Evolutionary conservation across 2,329 filamentous ascomycete genomes (phyloP).

Genomic region (Metarhizium rileyi): DNA sequence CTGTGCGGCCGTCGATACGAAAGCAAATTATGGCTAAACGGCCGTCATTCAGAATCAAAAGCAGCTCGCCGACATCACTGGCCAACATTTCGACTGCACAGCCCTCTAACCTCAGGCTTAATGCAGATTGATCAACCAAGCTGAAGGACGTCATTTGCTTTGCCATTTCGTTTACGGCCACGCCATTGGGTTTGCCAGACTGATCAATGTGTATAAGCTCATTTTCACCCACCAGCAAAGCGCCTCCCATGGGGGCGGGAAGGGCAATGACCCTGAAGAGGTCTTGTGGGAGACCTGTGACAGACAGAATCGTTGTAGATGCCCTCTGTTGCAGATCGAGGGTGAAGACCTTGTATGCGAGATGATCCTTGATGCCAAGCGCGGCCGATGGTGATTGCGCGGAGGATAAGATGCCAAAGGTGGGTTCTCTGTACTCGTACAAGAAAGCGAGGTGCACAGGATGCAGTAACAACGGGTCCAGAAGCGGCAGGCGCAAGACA

Average conservation of each 20-base stretch:
- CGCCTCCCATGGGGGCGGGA: conserved; percentile 78
- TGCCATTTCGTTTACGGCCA: conserved; percentile 86
- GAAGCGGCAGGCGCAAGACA: conserved; percentile 77
- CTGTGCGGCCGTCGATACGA: conserved; percentile 78
- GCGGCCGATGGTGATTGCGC: conserved; percentile 63
- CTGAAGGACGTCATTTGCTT: conserved; percentile 74
- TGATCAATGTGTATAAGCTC: conserved; percentile 94
- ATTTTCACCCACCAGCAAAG: conserved; percentile 76
- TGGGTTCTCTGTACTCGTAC: conserved; percentile 94
- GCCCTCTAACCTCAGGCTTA: conserved; percentile 71
- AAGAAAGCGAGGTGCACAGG: conserved; percentile 88
- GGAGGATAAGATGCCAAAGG: conserved; percentile 87
- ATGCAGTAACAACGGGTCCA: conserved; percentile 80
- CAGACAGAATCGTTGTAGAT: conserved; percentile 84
- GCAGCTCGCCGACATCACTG: conserved; percentile 67
- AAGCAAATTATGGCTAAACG: conserved; percentile 69
- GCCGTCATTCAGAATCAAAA: conserved; percentile 73
- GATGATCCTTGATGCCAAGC: conserved; percentile 73
- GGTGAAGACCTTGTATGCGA: conserved; percentile 91
- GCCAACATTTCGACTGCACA: conserved; percentile 70
- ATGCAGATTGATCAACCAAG: conserved; percentile 74
- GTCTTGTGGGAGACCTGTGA: conserved; percentile 77
- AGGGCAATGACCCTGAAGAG: conserved; percentile 74
- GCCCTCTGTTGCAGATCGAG: conserved; percentile 87
- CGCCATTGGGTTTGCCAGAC: conserved; percentile 83